Conservation (phyloP, 208 protist genomes). For the Acanthamoeba polyphaga region DNA sequence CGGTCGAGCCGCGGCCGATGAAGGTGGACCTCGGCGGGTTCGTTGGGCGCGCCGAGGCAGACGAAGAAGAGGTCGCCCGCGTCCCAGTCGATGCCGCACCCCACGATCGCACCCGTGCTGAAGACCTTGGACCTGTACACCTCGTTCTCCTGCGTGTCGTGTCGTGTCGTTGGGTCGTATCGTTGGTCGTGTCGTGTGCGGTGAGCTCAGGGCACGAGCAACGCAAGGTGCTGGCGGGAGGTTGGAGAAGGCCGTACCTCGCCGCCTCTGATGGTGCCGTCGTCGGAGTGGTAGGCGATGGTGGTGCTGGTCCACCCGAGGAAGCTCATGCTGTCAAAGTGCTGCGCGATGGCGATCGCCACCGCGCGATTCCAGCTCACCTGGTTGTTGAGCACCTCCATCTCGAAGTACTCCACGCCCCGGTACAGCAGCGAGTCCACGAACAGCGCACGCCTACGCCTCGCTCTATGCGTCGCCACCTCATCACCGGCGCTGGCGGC, state of each 20-base stretch:
- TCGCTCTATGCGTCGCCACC: no score
- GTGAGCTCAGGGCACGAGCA: not conserved
- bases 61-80: conserved; percentile 13
- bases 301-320: not conserved
- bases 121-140: not conserved
- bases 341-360: conserved; percentile 15
- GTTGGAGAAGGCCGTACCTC: not conserved
- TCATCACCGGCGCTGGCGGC: not conserved
- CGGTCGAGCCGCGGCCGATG: not conserved
- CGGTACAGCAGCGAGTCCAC: not conserved
- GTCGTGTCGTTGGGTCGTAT: no score
- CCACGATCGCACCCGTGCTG: not conserved
- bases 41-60: not conserved
- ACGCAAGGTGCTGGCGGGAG: not conserved
- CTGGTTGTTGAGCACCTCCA: conserved; percentile 7
- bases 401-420: conserved; percentile 48
- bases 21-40: not conserved
- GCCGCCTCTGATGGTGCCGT: conserved; percentile 13
- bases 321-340: conserved; percentile 10
- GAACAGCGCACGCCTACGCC: not conserved
- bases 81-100: conserved; percentile 35
- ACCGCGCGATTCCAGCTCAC: not conserved
- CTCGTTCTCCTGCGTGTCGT: not conserved
- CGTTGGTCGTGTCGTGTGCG: no score
- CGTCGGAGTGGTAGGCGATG: conserved; percentile 58